Evolutionary conservation across 768 basidiomycete genomes (phyloP).

Genomic region (Trametes punicea): DNA sequence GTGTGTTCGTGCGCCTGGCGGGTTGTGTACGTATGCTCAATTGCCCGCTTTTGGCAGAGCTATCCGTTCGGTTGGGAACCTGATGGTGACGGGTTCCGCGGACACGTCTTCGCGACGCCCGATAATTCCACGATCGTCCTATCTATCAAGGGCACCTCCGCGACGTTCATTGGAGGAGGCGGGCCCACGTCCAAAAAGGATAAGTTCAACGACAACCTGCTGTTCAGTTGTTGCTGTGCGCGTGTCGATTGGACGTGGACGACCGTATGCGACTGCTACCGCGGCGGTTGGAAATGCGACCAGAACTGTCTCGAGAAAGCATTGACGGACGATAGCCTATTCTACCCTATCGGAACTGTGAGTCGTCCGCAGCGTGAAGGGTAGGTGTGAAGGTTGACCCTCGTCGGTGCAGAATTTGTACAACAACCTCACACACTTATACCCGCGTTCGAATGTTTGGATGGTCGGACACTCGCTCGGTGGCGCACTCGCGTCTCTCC

Average conservation of each 20-base stretch:
- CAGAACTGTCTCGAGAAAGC: conserved; percentile 73
- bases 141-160: conserved; percentile 93
- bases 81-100: conserved; percentile 82
- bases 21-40: too few species aligned
- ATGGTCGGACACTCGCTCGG: conserved; percentile 73
- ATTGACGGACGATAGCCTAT: conserved; percentile 74
- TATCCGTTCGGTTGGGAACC: conserved; percentile 93
- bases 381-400: background rate
- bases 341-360: conserved; percentile 88
- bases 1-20: too few species aligned
- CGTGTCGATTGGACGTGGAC: conserved; percentile 91
- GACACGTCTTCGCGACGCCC: conserved; percentile 82
- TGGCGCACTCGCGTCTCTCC: conserved; percentile 72
- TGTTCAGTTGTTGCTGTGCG: conserved; percentile 96
- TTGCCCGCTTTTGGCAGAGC: conserved; percentile 48
- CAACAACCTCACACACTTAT: conserved; percentile 91
- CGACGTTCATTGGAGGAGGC: conserved; percentile 64
- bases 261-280: conserved; percentile 87
- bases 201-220: conserved; percentile 87
- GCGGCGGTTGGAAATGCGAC: conserved; percentile 78
- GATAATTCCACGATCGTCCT: conserved; percentile 85
- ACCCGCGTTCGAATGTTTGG: conserved; percentile 90
- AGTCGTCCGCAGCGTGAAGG: conserved; percentile 28
- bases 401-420: conserved; percentile 70
- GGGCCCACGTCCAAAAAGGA: conserved; percentile 90